Conservation (phyloP, 2,329 filamentous ascomycete genomes). For the Phialophora verrucosa region DNA sequence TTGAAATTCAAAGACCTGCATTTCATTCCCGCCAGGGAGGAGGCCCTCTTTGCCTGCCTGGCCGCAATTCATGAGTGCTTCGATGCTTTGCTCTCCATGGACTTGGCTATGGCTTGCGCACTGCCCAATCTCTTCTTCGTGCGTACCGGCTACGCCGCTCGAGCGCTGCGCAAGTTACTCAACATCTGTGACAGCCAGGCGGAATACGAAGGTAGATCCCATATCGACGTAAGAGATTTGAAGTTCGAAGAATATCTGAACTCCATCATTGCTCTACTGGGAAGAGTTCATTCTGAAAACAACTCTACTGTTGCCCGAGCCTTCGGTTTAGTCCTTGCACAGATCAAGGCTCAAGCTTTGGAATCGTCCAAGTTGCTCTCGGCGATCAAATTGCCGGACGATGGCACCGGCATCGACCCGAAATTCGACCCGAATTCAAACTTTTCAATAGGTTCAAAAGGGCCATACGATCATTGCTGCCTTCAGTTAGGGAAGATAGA, state of each 20-base stretch:
- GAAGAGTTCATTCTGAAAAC: constrained; percentile 44
- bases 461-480: constrained; percentile 2
- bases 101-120: constrained; percentile 63
- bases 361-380: constrained; percentile 20
- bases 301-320: constrained; percentile 27
- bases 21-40: constrained; percentile 63
- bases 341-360: constrained; percentile 28
- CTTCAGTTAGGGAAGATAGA: neutral
- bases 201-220: constrained; percentile 18
- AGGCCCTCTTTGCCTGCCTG: constrained; percentile 70
- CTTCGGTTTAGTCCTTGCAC: constrained; percentile 28
- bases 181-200: constrained; percentile 32
- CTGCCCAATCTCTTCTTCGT: constrained; percentile 74
- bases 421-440: neutral
- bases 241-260: constrained; percentile 71
- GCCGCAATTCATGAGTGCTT: constrained; percentile 70
- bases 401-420: neutral
- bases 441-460: neutral
- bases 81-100: constrained; percentile 67
- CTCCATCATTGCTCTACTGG: constrained; percentile 70
- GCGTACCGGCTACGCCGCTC: constrained; percentile 71
- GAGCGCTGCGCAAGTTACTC: constrained; percentile 72
- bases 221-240: constrained; percentile 67
- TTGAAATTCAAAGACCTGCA: constrained; percentile 34
- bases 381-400: neutral